phyloP scores from a whole-genome alignment of 2,329 filamentous ascomycete genomes.

The Fusarium incarnatum region DNA sequence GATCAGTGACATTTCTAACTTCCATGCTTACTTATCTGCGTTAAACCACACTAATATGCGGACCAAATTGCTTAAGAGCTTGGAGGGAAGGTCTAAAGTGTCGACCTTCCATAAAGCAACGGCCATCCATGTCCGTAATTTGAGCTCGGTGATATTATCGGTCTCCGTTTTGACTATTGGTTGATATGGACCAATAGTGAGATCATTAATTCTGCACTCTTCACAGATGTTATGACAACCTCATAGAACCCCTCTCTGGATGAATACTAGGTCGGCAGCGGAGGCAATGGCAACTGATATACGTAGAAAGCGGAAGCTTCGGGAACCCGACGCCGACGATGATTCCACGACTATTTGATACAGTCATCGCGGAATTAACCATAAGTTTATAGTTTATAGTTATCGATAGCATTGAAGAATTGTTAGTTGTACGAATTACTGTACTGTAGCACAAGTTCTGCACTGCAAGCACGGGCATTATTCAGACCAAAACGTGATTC shows the following conservation, averaged over 20 bases:
- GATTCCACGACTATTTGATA: not conserved
- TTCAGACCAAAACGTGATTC: constrained; percentile 9
- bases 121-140: not conserved
- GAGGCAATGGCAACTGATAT: not conserved
- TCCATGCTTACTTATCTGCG: not conserved
- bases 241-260: constrained; percentile 3
- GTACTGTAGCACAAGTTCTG: not conserved
- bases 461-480: not conserved
- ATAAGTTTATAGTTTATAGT: constrained; percentile 21
- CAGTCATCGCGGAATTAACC: constrained; percentile 2
- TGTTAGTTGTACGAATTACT: not conserved
- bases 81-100: not conserved
- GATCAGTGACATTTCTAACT: not conserved
- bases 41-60: not conserved
- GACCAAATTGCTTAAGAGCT: not conserved
- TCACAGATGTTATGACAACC: not conserved
- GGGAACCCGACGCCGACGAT: not conserved
- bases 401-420: constrained; percentile 12
- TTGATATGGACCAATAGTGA: constrained; percentile 5
- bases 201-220: constrained; percentile 10
- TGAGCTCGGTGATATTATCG: constrained; percentile 27
- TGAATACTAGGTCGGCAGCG: not conserved
- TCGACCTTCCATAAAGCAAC: not conserved
- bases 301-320: constrained; percentile 11
- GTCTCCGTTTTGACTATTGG: constrained; percentile 16